Evolutionary conservation across 805 yeast genomes (phyloP), one percentile per base, ranked within the genome.

Genomic region (Lachancea lanzarotensis): DNA sequence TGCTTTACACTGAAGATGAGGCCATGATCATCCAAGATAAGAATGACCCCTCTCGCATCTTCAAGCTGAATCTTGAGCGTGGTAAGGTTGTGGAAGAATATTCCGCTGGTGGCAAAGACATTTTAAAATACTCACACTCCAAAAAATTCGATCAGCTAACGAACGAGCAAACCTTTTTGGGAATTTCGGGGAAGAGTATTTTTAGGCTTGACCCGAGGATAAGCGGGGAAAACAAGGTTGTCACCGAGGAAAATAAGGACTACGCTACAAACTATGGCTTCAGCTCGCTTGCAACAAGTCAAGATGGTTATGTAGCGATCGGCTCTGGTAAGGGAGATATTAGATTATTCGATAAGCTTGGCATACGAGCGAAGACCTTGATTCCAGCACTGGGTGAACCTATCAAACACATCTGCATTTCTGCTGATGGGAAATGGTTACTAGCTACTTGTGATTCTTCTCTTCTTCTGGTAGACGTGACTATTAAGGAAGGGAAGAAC

Each of bases 71-170:
- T 66, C 64, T 89, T 40, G 84, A 77, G 57, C 73, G 79, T 46
- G 96, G 96, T 12, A 71, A 81, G 56, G 74, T 89, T 43, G 83
- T 89, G n/a, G 96, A 89, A 59, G 93, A 86, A 58, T 89, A 95
- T 93, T 67, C 73, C 30, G 71, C 84, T 17, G 74, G 74, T 42
- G 70, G 62, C 16, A 66, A 65, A 20, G 70, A 79, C 16, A 69
- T 81, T 25, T 75, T 74, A 15, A 71, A 75, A 26, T 81, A 79
- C 60, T 84, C 82, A 2, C 90, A 95, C 3, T 71, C 78, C n/a
- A 64, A 73, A 41, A 88, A 87, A 63, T 83, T 81, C 54, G 77
- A 86, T 32, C 95, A 84, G 58, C 65, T 82, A 59, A 78, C 89
- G 0, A 74, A 69, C 4, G 96, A 89, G 53, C 82, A 78, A 49